Conservation (phyloP, 306 rosid species). For the Prunus persica region DNA sequence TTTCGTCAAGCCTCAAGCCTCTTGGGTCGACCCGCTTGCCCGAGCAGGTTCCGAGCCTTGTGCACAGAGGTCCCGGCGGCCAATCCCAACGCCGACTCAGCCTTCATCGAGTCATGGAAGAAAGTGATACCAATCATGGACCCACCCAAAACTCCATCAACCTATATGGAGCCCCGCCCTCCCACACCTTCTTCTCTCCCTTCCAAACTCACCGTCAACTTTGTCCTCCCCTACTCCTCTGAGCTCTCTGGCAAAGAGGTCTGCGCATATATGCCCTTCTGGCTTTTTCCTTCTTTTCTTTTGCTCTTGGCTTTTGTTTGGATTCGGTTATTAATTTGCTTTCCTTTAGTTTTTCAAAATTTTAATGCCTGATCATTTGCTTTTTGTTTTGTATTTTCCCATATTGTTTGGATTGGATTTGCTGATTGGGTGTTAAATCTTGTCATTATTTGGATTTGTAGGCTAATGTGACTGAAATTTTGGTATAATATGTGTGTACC, state of each 20-base stretch:
- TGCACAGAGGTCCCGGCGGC: slow-evolving; percentile 47
- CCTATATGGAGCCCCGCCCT: slow-evolving; percentile 63
- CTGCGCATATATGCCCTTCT: background rate
- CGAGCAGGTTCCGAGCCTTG: slow-evolving; percentile 29
- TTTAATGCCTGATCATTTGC: background rate
- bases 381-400: background rate
- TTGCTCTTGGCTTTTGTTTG: background rate
- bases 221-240: slow-evolving; percentile 76
- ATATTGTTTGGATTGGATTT: background rate
- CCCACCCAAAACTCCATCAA: slow-evolving; percentile 67
- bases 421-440: background rate
- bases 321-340: background rate
- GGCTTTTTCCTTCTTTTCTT: background rate
- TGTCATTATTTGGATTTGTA: background rate
- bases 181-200: slow-evolving; percentile 56
- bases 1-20: slow-evolving; percentile 56
- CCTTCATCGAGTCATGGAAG: slow-evolving; percentile 60
- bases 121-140: slow-evolving; percentile 53
- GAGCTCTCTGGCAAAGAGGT: slow-evolving; percentile 75
- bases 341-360: background rate
- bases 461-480: background rate
- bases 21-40: slow-evolving; percentile 28
- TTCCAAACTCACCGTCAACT: slow-evolving; percentile 72
- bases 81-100: slow-evolving; percentile 3
- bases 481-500: background rate